These are phyloP conservation scores for Paraphaeosphaeria minitans DNA, from an alignment of 2,329 filamentous ascomycete genomes.

Conservation along the genomic window DNA sequence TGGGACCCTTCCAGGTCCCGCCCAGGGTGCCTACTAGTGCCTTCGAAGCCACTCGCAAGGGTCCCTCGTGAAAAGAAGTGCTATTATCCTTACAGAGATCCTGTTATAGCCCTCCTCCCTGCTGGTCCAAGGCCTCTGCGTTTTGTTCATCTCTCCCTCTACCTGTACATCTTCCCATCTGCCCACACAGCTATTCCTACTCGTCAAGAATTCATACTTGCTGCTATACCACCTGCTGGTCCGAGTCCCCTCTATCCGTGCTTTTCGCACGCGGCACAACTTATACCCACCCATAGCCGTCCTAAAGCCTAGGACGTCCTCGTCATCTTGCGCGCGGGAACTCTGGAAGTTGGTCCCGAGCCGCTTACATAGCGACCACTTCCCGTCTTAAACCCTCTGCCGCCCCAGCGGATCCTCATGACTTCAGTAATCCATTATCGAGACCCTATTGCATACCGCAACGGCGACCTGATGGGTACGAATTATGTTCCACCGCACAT, in stretches of 20 bases:
- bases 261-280: slow-evolving; percentile 20
- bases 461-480: slow-evolving; percentile 45
- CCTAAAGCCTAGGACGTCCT: slow-evolving; percentile 30
- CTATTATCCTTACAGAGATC: slow-evolving; percentile 43
- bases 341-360: slow-evolving; percentile 35
- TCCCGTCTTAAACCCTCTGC: slow-evolving; percentile 36
- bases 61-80: slow-evolving; percentile 22
- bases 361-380: slow-evolving; percentile 42
- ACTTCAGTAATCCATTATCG: slow-evolving; percentile 49
- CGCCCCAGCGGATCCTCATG: slow-evolving; percentile 45
- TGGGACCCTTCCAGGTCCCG: slow-evolving; percentile 34
- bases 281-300: slow-evolving; percentile 31
- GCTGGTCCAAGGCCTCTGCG: slow-evolving; percentile 21
- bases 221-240: slow-evolving; percentile 20
- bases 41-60: slow-evolving; percentile 13
- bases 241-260: slow-evolving; percentile 30
- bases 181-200: not conserved
- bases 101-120: slow-evolving; percentile 44
- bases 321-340: slow-evolving; percentile 27
- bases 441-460: slow-evolving; percentile 47
- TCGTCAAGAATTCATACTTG: not conserved
- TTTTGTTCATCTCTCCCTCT: slow-evolving; percentile 7
- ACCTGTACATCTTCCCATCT: slow-evolving; percentile 1
- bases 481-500: slow-evolving; percentile 43
- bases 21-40: slow-evolving; percentile 28